phyloP scores from a whole-genome alignment of 768 basidiomycete species.

The Trametes cinnabarina region DNA sequence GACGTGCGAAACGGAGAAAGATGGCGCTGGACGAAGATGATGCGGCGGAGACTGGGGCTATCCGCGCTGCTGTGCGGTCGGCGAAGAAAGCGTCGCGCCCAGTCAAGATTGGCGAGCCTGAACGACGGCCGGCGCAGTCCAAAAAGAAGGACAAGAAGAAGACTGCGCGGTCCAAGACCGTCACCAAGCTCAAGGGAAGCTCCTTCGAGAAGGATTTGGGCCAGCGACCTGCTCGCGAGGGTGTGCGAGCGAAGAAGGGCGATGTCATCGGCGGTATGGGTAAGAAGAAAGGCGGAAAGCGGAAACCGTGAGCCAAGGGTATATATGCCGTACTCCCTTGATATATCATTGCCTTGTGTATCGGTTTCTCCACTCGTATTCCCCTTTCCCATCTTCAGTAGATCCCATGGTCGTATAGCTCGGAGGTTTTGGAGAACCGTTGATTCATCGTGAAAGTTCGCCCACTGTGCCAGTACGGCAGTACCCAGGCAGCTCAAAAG shows the following conservation, averaged over 20 bases:
- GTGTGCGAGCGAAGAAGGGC: slow-evolving; percentile 62
- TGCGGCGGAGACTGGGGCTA: slow-evolving; percentile 49
- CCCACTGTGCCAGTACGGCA: too few relatives aligned
- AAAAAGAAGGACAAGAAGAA: slow-evolving; percentile 30
- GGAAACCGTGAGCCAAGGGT: slow-evolving; percentile 28
- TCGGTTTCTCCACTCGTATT: too few relatives aligned
- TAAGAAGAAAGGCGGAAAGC: slow-evolving; percentile 47
- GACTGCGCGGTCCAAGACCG: slow-evolving; percentile 24
- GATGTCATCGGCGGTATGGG: slow-evolving; percentile 53
- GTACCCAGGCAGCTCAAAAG: too few relatives aligned
- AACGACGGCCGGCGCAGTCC: slow-evolving; percentile 30
- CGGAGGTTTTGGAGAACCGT: too few relatives aligned
- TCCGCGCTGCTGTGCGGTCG: slow-evolving; percentile 77
- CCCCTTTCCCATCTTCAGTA: too few relatives aligned
- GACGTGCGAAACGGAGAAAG: slow-evolving; percentile 84
- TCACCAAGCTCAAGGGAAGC: slow-evolving; percentile 35
- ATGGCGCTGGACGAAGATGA: slow-evolving; percentile 80
- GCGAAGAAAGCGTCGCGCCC: slow-evolving; percentile 81
- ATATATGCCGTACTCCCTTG: too few relatives aligned
- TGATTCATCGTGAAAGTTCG: too few relatives aligned
- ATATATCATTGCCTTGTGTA: too few relatives aligned
- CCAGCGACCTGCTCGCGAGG: slow-evolving; percentile 48
- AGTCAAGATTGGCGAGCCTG: slow-evolving; percentile 66
- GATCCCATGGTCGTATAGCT: too few relatives aligned
- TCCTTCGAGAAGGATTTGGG: slow-evolving; percentile 64